Percentiles rank a stretch among this genome's conserved stretches.
Conservation (phyloP, 257 asterid genomes). For the Penstemon barbatus region DNA sequence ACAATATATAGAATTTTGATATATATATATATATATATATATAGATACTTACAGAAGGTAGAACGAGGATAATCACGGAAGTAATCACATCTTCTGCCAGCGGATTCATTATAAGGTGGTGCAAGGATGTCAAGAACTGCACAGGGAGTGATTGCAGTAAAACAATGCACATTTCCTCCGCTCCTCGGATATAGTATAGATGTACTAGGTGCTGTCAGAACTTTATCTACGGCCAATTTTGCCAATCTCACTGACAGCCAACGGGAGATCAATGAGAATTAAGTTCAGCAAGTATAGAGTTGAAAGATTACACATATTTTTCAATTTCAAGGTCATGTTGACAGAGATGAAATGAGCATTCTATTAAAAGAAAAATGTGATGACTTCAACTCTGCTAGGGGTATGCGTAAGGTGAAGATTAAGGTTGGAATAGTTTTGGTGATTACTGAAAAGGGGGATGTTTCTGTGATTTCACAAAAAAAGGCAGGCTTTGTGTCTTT, state of each 20-base stretch:
- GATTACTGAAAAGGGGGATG: no score
- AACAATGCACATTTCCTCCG: conserved; percentile 92
- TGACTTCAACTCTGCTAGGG: no score
- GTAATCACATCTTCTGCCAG: conserved; percentile 82
- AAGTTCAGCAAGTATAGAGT: background rate
- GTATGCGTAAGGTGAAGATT: no score
- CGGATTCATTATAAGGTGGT: conserved; percentile 77
- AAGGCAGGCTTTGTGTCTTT: no score
- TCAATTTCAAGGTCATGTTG: background rate
- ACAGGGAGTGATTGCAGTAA: conserved; percentile 91
- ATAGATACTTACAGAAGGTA: conserved; percentile 55
- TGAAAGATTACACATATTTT: conserved; percentile 7
- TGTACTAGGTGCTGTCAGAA: conserved; percentile 72
- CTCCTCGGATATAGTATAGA: conserved; percentile 71
- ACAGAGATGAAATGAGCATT: no score
- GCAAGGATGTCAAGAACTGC: conserved; percentile 95
- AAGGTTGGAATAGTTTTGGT: no score
- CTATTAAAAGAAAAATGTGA: no score
- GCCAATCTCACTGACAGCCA: conserved; percentile 80
- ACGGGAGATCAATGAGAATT: conserved; percentile 14
- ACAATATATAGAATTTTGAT: no score
- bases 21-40: no score
- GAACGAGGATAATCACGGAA: conserved; percentile 76
- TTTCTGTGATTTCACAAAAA: no score
- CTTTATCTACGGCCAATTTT: conserved; percentile 74